phyloP scores from a whole-genome alignment of 1,284 basidiomycete genomes.

The Cryptococcus wingfieldii region DNA sequence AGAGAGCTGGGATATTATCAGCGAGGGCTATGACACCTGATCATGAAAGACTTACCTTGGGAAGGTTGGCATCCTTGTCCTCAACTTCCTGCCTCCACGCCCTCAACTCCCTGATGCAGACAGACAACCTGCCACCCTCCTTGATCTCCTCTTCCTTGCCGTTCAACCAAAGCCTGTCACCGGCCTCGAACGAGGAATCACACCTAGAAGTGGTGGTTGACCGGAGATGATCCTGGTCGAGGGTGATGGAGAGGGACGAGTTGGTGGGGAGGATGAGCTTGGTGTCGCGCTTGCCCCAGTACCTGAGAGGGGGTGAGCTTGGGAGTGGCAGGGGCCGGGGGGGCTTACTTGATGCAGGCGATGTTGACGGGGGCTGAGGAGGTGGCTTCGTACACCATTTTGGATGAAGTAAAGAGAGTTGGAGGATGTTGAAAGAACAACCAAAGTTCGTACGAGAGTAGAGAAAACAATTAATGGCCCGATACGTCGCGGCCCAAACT shows the following conservation, averaged over 20 bases:
- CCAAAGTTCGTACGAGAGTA: no score
- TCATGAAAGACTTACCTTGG: conserved; percentile 57
- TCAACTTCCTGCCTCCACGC: conserved; percentile 71
- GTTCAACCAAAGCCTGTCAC: conserved; percentile 89
- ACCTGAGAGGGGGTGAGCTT: conserved; percentile 53
- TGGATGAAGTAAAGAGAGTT: neutral
- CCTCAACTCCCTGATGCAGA: conserved; percentile 87
- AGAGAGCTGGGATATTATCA: conserved; percentile 58
- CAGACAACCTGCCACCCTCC: conserved; percentile 68
- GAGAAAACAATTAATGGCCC: no score
- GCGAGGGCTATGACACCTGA: neutral
- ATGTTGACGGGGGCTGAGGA: conserved; percentile 93
- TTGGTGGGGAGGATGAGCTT: conserved; percentile 95
- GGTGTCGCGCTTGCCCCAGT: conserved; percentile 98
- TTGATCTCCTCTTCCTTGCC: conserved; percentile 86
- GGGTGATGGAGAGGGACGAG: conserved; percentile 92
- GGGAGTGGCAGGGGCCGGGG: neutral
- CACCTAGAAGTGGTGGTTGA: conserved; percentile 90
- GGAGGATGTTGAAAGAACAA: no score
- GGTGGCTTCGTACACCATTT: conserved; percentile 71
- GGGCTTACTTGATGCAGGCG: conserved; percentile 82
- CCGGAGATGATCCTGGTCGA: conserved; percentile 91
- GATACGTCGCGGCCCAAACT: no score
- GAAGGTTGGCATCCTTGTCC: conserved; percentile 58
- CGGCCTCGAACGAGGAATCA: conserved; percentile 64